Conservation (phyloP, 2,329 filamentous ascomycete species). For the Leptosphaerulina australis region DNA sequence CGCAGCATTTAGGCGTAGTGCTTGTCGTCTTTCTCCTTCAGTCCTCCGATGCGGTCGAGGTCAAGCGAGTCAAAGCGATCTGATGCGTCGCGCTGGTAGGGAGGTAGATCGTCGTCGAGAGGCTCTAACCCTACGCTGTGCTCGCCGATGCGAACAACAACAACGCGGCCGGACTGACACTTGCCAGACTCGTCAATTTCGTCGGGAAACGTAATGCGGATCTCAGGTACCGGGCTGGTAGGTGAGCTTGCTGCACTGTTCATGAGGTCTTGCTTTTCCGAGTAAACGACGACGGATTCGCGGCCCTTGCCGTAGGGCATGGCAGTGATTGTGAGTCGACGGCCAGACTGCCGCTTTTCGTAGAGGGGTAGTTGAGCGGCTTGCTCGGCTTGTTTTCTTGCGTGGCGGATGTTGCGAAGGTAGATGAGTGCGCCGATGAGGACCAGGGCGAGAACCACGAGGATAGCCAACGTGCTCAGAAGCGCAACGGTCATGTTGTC, state of each 20-base stretch:
- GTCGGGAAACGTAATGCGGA: constrained; percentile 96
- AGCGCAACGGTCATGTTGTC: constrained; percentile 72
- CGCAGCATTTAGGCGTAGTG: constrained; percentile 39
- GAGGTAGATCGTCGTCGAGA: constrained; percentile 77
- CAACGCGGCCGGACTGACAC: constrained; percentile 81
- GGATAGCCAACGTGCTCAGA: constrained; percentile 76
- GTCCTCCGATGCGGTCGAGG: constrained; percentile 88
- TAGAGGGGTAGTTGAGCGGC: constrained; percentile 68
- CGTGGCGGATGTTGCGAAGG: constrained; percentile 69
- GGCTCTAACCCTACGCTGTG: constrained; percentile 88
- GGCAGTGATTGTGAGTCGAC: constrained; percentile 62
- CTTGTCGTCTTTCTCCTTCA: constrained; percentile 84
- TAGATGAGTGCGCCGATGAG: constrained; percentile 72
- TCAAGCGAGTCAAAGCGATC: constrained; percentile 91
- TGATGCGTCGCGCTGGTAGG: constrained; percentile 82
- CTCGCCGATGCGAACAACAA: constrained; percentile 90
- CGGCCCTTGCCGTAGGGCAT: constrained; percentile 56
- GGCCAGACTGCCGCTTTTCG: constrained; percentile 62
- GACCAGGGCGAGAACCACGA: constrained; percentile 74
- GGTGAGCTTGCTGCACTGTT: constrained; percentile 77
- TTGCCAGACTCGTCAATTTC: constrained; percentile 86
- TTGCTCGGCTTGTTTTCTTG: constrained; percentile 54
- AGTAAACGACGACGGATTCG: constrained; percentile 76
- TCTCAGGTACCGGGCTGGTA: constrained; percentile 83
- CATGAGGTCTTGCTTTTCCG: constrained; percentile 79